Conservation (phyloP, 345 rosid species). For the Bruguiera parviflora region DNA sequence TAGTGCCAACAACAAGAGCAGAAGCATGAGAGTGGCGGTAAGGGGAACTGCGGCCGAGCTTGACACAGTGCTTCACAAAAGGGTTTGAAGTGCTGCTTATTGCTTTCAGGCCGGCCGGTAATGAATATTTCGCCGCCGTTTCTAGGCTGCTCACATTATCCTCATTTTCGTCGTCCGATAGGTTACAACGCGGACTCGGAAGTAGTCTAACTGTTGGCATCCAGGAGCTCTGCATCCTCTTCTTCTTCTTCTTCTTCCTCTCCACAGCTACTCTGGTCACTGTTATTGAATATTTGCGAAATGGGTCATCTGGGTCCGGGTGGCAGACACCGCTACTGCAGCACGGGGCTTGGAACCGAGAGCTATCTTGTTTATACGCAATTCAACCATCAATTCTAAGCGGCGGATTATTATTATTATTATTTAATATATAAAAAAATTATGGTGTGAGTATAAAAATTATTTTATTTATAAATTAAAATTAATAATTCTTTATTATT, state of each 20-base stretch:
- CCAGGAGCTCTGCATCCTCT: slow-evolving; percentile 33
- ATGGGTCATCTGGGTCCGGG: too few relatives aligned
- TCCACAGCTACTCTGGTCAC: neutral
- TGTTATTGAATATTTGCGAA: too few relatives aligned
- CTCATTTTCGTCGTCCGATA: slow-evolving; percentile 6
- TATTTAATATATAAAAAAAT: too few relatives aligned
- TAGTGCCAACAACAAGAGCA: slow-evolving; percentile 72
- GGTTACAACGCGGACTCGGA: slow-evolving; percentile 18
- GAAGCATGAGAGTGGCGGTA: slow-evolving; percentile 78
- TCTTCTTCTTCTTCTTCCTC: neutral
- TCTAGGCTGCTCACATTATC: slow-evolving; percentile 8
- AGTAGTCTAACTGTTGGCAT: slow-evolving; percentile 13
- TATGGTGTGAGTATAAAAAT: too few relatives aligned
- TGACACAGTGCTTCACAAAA: slow-evolving; percentile 83
- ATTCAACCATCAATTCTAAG: too few relatives aligned
- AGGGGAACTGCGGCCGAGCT: slow-evolving; percentile 73
- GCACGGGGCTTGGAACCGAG: too few relatives aligned
- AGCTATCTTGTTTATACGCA: too few relatives aligned
- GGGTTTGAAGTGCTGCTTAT: slow-evolving; percentile 77
- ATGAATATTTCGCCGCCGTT: slow-evolving; percentile 15
- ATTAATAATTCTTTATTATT: too few relatives aligned
- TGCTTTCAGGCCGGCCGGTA: slow-evolving; percentile 41
- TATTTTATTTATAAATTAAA: too few relatives aligned
- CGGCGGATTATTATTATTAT: too few relatives aligned
- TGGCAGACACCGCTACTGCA: too few relatives aligned